Base-by-base conservation (phyloP, 495 filamentous ascomycete genomes). In the Trichoderma reesei region DNA sequence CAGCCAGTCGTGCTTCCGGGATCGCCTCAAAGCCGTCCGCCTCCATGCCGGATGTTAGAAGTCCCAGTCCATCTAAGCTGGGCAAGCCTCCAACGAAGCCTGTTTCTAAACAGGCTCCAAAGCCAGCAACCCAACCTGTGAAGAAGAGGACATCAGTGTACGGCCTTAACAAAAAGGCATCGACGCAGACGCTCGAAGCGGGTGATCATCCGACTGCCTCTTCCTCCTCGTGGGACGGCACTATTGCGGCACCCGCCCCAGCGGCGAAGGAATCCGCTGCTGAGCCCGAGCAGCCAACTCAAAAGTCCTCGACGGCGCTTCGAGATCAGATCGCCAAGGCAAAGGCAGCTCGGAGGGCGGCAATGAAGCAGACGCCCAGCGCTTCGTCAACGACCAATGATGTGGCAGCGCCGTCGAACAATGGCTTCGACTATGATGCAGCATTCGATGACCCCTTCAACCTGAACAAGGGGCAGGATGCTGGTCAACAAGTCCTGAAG, bases 251-350 rank as follows among this genome's bases (percentile, higher is more conserved):
- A 10, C 70, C 72, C 61, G 67, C 72, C 2, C 76, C 78, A 9
- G 74, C 73, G 20, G 65, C 69, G 14, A 78, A 75, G 60, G 80
- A 76, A n/a, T 68, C 65, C n/a, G 60, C 69, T 34, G 77, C 78
- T 11, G 67, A 73, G 9, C 70, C 9, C 73, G 79, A 56, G 63
- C 73, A 26, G 42, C 72, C 70, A 44, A 60, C 66, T 36, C 64
- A 83, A 10, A 92, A 88, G 68, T 89, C 91, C 1, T 97, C 94
- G 3, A 81, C 83, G 41, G 88, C 92, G 2, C 73, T 98, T 54
- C 83, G 94, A 18, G 92, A 97, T 60, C 90, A 89, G 64, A 97
- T 98, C 69, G 91, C 92, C 51, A 94, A 91, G 72, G 94, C 94
- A 8, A 96, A 93, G 72, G 93, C 92, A 11, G 91, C 92, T 41